A percentile compares a stretch with the other conserved stretches of the same genome.
Evolutionary conservation across 2,329 filamentous ascomycete species (phyloP).

Genomic region (Sclerotinia spermophila): DNA sequence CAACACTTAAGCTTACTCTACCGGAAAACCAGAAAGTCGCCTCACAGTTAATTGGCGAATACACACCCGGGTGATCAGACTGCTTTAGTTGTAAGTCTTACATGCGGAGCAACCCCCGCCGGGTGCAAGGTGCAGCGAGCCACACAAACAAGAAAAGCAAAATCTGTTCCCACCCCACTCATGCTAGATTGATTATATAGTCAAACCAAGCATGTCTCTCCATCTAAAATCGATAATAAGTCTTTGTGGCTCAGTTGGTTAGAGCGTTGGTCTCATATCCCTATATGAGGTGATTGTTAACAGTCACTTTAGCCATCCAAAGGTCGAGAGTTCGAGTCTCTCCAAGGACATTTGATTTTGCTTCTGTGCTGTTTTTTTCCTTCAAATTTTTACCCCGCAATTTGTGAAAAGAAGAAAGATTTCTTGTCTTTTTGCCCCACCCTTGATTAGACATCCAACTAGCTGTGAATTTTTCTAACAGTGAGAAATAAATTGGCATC

Average conservation of each 20-base stretch:
- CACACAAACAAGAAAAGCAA: neutral
- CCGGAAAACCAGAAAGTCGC: neutral
- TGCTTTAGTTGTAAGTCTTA: neutral
- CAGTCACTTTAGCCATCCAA: constrained; percentile 36
- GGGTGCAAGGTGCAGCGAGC: neutral
- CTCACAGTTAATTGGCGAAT: neutral
- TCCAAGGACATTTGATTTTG: constrained; percentile 39
- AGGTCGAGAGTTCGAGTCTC: constrained; percentile 51
- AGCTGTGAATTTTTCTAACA: neutral
- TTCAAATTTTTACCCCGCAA: neutral
- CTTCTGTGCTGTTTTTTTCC: neutral
- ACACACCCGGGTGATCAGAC: neutral
- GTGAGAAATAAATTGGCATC: neutral
- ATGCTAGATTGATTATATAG: fast-evolving
- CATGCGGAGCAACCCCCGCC: neutral
- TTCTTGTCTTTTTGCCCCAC: neutral
- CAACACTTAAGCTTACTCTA: neutral
- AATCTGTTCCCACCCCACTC: neutral
- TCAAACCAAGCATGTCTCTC: fast-evolving
- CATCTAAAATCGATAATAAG: constrained; percentile 14
- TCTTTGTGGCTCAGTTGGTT: constrained; percentile 44
- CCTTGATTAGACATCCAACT: neutral
- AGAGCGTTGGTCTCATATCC: constrained; percentile 43
- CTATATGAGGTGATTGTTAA: neutral
- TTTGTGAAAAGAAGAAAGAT: neutral